phyloP scores from a whole-genome alignment of 1,139 yeast genomes.

The Scheffersomyces lignicola region DNA sequence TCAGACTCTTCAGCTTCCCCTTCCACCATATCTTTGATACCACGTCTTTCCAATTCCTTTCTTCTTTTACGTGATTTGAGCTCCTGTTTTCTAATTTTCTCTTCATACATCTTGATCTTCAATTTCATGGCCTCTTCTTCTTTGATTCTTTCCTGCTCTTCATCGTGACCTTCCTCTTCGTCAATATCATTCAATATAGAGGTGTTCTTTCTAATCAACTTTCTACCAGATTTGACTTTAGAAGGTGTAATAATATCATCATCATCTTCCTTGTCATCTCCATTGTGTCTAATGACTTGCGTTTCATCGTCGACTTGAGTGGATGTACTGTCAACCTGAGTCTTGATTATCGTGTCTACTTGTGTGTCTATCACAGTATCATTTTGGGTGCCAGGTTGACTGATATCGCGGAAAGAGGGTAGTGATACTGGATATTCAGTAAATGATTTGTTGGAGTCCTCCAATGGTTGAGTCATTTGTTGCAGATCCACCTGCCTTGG shows the following conservation, averaged over 20 bases:
- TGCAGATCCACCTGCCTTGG: slow-evolving; percentile 18
- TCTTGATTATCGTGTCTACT: slow-evolving; percentile 11
- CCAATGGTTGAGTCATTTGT: slow-evolving; percentile 6
- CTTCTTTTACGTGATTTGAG: slow-evolving; percentile 39
- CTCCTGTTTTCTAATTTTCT: slow-evolving; percentile 39
- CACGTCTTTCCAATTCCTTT: slow-evolving; percentile 51
- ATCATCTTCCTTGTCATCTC: slow-evolving; percentile 17
- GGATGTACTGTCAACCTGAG: slow-evolving; percentile 16
- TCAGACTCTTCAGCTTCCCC: slow-evolving; percentile 96
- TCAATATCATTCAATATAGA: slow-evolving; percentile 13
- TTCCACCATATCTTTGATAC: slow-evolving; percentile 58
- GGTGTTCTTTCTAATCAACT: slow-evolving; percentile 18
- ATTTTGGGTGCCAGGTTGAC: slow-evolving; percentile 14
- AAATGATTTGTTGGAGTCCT: slow-evolving; percentile 4
- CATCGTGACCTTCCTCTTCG: slow-evolving; percentile 16
- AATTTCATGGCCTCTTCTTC: slow-evolving; percentile 29
- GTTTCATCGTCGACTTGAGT: slow-evolving; percentile 18
- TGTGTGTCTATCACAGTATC: slow-evolving; percentile 16
- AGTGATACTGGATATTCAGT: slow-evolving; percentile 5
- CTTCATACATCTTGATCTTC: slow-evolving; percentile 36
- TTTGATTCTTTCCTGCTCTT: slow-evolving; percentile 22
- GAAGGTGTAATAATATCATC: slow-evolving; percentile 32
- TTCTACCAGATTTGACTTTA: slow-evolving; percentile 25
- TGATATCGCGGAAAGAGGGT: slow-evolving; percentile 26
- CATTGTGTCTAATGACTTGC: slow-evolving; percentile 8